These are phyloP conservation scores for Xylaria flabelliformis DNA, from an alignment of 495 filamentous ascomycete genomes.

Conservation along the genomic window DNA sequence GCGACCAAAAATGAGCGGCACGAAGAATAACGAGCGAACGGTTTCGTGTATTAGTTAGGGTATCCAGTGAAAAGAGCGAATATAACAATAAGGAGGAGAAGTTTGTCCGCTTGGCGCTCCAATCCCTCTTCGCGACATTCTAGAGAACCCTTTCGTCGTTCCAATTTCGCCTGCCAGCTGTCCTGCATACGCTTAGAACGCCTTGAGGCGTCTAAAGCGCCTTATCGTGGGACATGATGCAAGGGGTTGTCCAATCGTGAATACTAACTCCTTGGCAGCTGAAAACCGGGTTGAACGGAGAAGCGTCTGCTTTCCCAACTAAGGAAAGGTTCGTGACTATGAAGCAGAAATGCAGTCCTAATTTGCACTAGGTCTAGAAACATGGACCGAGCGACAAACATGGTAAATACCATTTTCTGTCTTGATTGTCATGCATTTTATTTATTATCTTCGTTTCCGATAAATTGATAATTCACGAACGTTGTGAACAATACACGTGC, in stretches of 20 bases:
- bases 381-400: background rate
- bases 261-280: constrained; percentile 21
- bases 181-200: constrained; percentile 7
- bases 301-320: constrained; percentile 15
- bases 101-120: background rate
- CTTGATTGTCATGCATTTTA: background rate
- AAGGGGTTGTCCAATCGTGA: constrained; percentile 14
- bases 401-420: background rate
- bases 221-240: constrained; percentile 10
- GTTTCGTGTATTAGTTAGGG: background rate
- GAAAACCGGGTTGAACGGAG: constrained; percentile 15
- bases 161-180: constrained; percentile 7
- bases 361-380: background rate
- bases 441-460: background rate
- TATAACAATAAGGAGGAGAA: background rate
- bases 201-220: constrained; percentile 2
- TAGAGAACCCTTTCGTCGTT: background rate
- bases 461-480: background rate
- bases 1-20: constrained; percentile 24
- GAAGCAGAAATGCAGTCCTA: background rate
- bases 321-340: constrained; percentile 9
- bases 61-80: constrained; percentile 9
- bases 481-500: background rate
- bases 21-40: constrained; percentile 2
- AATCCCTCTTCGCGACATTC: background rate